A percentile compares a stretch with the other conserved stretches of the same genome.
Conservation (phyloP, 495 filamentous ascomycete genomes). For the Trichoderma asperelloides region DNA sequence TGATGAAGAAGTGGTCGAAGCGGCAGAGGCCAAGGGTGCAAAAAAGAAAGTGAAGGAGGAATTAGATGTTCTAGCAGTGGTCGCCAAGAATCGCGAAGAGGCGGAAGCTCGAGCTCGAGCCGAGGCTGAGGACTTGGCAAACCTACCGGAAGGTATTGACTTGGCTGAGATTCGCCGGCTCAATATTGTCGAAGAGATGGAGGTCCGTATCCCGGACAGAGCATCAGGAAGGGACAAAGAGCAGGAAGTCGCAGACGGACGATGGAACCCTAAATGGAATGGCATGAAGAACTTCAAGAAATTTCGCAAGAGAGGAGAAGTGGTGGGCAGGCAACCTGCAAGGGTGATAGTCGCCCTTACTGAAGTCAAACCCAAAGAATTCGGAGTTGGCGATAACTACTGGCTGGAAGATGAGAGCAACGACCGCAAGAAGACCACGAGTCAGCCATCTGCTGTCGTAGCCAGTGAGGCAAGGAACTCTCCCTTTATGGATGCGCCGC, state of each 20-base stretch:
- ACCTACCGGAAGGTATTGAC: constrained; percentile 48
- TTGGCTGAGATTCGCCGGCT: constrained; percentile 64
- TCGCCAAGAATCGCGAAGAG: constrained; percentile 57
- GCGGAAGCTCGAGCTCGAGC: constrained; percentile 52
- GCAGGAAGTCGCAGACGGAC: constrained; percentile 40
- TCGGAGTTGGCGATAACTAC: constrained; percentile 77
- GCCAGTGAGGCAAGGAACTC: background rate
- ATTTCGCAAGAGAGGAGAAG: constrained; percentile 58
- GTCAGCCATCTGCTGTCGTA: constrained; percentile 14
- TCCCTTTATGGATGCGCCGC: background rate
- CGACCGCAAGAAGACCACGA: constrained; percentile 21
- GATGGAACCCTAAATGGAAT: constrained; percentile 91
- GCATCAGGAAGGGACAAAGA: constrained; percentile 20
- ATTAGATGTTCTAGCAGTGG: constrained; percentile 60
- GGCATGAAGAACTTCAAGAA: constrained; percentile 95
- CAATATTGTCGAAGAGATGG: constrained; percentile 74
- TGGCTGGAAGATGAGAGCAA: constrained; percentile 50
- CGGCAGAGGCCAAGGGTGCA: constrained; percentile 22
- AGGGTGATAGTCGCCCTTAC: constrained; percentile 69
- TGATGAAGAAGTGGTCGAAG: constrained; percentile 13
- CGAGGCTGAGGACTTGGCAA: constrained; percentile 50
- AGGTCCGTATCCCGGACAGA: constrained; percentile 33
- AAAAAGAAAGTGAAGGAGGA: constrained; percentile 44
- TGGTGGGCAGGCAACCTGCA: constrained; percentile 35
- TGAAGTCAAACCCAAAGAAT: constrained; percentile 68